These are phyloP conservation scores for Suillus occidentalis DNA, from an alignment of 768 basidiomycete genomes.

Conservation along the genomic window DNA sequence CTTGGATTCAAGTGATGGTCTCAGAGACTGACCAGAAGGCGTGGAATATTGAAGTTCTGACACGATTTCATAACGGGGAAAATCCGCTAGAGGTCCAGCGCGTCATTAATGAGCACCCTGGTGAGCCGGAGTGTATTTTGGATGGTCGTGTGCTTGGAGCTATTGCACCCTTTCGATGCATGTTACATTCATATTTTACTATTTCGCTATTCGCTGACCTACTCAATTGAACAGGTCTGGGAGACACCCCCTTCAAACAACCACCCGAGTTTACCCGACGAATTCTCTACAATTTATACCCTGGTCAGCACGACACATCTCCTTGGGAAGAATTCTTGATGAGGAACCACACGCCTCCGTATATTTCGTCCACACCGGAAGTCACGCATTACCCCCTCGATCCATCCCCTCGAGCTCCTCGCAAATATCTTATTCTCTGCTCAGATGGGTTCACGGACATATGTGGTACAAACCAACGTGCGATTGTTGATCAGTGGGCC, in stretches of 20 bases:
- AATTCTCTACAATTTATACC: constrained; percentile 64
- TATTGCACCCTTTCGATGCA: constrained; percentile 76
- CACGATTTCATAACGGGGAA: constrained; percentile 68
- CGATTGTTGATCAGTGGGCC: constrained; percentile 52
- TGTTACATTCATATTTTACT: constrained; percentile 31
- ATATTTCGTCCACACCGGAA: constrained; percentile 65
- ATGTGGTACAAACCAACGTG: constrained; percentile 49
- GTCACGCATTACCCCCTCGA: constrained; percentile 55
- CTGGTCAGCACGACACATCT: constrained; percentile 58
- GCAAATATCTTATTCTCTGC: constrained; percentile 60
- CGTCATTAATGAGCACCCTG: constrained; percentile 63
- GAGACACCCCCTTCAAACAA: constrained; percentile 73
- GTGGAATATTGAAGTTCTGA: constrained; percentile 64
- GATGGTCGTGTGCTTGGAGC: constrained; percentile 73
- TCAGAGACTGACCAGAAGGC: constrained; percentile 45
- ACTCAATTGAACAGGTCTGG: constrained; percentile 46
- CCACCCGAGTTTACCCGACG: constrained; percentile 67
- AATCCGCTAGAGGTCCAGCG: constrained; percentile 67
- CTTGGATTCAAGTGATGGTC: constrained; percentile 45
- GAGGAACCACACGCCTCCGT: constrained; percentile 64
- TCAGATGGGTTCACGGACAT: constrained; percentile 69
- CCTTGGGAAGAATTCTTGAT: constrained; percentile 68
- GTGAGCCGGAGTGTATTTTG: constrained; percentile 65
- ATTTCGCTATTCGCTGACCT: constrained; percentile 9
- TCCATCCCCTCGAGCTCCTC: constrained; percentile 23